Conservation (phyloP, 805 yeast species). For the Martiniozyma abietophila region DNA sequence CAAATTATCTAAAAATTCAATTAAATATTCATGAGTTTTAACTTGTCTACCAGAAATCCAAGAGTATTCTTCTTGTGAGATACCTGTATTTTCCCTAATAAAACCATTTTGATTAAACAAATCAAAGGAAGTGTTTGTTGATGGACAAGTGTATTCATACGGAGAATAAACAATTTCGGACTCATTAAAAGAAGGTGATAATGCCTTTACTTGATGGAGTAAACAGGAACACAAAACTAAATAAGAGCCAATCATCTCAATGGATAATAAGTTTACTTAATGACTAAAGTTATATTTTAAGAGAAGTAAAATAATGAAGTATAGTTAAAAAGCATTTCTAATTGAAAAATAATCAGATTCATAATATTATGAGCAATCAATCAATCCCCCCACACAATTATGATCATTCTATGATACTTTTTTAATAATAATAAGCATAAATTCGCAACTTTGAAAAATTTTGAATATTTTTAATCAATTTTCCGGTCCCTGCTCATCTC, state of each 20-base stretch:
- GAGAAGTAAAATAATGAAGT: background rate
- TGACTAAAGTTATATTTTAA: background rate
- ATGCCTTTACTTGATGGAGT: too few species aligned
- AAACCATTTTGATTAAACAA: constrained; percentile 13
- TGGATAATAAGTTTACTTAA: constrained; percentile 1
- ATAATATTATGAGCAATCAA: too few species aligned
- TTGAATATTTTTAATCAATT: too few species aligned
- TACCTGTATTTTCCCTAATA: constrained; percentile 34
- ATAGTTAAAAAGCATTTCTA: background rate
- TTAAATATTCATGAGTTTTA: constrained; percentile 34
- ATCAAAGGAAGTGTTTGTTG: constrained; percentile 13
- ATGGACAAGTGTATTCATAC: constrained; percentile 40
- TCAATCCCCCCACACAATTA: too few species aligned
- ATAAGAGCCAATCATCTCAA: background rate
- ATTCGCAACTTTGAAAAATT: too few species aligned
- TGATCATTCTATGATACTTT: too few species aligned
- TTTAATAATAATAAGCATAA: too few species aligned
- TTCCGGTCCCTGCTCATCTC: too few species aligned
- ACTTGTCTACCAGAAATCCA: constrained; percentile 43
- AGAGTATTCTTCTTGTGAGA: constrained; percentile 38
- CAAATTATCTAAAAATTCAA: constrained; percentile 35
- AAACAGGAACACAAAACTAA: too few species aligned
- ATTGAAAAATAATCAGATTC: background rate
- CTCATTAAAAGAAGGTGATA: constrained; percentile 25
- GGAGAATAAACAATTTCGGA: constrained; percentile 38